Base-by-base conservation (phyloP, 768 basidiomycete species). In the Auricularia auricula-judae region DNA sequence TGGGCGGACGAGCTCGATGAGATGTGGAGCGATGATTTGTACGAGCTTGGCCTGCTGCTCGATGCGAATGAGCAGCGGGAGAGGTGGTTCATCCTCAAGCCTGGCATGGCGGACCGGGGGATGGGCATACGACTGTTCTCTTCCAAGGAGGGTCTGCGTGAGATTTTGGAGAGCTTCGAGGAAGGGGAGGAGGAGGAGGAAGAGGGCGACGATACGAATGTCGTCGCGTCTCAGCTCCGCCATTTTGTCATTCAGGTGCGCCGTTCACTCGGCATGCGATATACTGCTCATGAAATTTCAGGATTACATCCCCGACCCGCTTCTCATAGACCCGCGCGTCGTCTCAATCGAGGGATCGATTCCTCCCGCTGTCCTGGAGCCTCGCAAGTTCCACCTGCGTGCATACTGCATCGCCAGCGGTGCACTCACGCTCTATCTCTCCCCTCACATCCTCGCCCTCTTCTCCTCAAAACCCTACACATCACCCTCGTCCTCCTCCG, bases 1-100 rank as follows among this genome's bases (percentile, higher is more conserved):
- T 93, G 89, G 72, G 87, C 88, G 3, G 96, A 99, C 74, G 97
- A 99, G 70, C 81, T 99, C 18, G 93, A 97, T 66, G 97, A 98
- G 74, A 78, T 93, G 76, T 89, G 94, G 84, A 75, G 83, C 36
- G 96, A 98, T 74, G 97, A 99, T 65, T 81, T 98, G 39, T 98
- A 87, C 81, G 94, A 97, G 61, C 82, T 98, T 14, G 85, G 82
- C 4, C 75, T 81, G 56, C 77, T 80, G 21, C 80, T 97, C 36
- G 81, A 86, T 23, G 73, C 72, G 36, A 71, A 76, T 11, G 11
- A 56, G 8, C 72, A 73, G 53, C 66, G 64, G 2, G 8, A 18
- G 14, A 77, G 68, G 61, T 98, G 96, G 96, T 98, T 88, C 83
- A 96, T 99, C 66, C 76, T 99, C 62, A 99, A 99, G 76, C 95